Evolutionary conservation across 2,329 filamentous ascomycete species (phyloP).

Genomic region (Metarhizium rileyi): DNA sequence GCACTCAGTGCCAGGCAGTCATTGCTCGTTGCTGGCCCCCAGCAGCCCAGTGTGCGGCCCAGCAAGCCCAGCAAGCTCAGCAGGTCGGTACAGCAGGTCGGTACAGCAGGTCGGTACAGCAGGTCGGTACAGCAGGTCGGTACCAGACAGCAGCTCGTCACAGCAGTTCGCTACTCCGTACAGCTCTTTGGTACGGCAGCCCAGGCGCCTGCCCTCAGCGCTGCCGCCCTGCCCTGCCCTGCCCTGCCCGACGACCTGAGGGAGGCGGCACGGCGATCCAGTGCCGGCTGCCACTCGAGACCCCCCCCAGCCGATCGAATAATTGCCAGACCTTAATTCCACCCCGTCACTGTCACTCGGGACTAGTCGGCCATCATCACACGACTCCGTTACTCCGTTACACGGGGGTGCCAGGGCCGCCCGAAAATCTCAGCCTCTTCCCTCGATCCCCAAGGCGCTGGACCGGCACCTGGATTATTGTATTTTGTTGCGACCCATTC

Average conservation of each 20-base stretch:
- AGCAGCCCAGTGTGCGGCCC: background rate
- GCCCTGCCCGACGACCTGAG: background rate
- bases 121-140: no score
- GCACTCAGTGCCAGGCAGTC: background rate
- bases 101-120: no score
- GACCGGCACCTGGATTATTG: background rate
- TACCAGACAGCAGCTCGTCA: no score
- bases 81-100: no score
- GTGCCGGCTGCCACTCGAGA: conserved; percentile 7
- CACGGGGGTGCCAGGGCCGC: conserved; percentile 6
- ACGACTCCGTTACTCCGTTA: conserved; percentile 11
- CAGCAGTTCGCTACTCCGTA: no score
- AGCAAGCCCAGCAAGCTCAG: no score
- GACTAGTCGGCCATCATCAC: conserved; percentile 12
- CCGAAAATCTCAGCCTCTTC: conserved; percentile 7
- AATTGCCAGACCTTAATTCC: conserved; percentile 10
- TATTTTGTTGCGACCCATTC: conserved; percentile 10
- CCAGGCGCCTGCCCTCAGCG: no score
- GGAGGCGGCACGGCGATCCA: background rate
- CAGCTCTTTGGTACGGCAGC: no score
- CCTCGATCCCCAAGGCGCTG: conserved; percentile 1
- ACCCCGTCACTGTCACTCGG: conserved; percentile 12
- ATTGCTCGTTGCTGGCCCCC: background rate
- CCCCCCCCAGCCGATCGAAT: conserved; percentile 6
- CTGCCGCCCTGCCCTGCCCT: no score